Evolutionary conservation across 805 yeast genomes (phyloP), one percentile per base, ranked within the genome.

Genomic region (Ogataea saltuana): DNA sequence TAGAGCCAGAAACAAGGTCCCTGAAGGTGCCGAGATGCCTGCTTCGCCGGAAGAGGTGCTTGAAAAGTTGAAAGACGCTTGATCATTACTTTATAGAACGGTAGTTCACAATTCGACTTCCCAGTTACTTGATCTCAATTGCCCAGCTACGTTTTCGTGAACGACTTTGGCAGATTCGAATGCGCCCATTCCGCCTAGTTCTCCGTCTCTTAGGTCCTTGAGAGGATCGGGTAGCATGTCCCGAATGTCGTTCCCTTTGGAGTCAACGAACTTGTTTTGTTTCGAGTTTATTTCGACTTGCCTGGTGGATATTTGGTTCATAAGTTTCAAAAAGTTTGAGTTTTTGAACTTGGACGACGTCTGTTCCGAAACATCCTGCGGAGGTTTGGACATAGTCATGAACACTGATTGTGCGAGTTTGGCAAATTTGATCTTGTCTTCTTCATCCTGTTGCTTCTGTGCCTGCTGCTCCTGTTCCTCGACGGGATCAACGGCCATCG

Each of bases 311-410:
- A 72, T 68, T 47, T 49, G 56, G 25, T 61, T 52, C 77, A 72
- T 72, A 23, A 72, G 54, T 42, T 68, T 67, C 42, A 72, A 51
- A 41, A 72, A 72, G 13, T 60, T 60, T 7, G 73, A 68, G 39
- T 67, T 64, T 50, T 64, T 60, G 49, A 72, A 70, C 48, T 72
- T 72, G 20, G 44, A 37, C 2, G 58, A 50, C 1, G 74, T 68
- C 11, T 56, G 55, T 4, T 45, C 43, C 11, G 71, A 60, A 1
- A 59, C 48, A 6, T 50, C 39, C 23, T 44, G 38, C 21, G 63
- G 55, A 1, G 64, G 51, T 20, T 57, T 54, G n/a, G 61, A 49
- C 75, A 72, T 71, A 4, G 68, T 56, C 28, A 56, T 50, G 21
- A 64, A 66, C 9, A 72, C 73, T 12, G 65, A 61, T 29, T 58